Evolutionary conservation across 768 basidiomycete genomes (phyloP), one percentile per base, ranked within the genome.

Genomic region (Hebeloma cylindrosporum): DNA sequence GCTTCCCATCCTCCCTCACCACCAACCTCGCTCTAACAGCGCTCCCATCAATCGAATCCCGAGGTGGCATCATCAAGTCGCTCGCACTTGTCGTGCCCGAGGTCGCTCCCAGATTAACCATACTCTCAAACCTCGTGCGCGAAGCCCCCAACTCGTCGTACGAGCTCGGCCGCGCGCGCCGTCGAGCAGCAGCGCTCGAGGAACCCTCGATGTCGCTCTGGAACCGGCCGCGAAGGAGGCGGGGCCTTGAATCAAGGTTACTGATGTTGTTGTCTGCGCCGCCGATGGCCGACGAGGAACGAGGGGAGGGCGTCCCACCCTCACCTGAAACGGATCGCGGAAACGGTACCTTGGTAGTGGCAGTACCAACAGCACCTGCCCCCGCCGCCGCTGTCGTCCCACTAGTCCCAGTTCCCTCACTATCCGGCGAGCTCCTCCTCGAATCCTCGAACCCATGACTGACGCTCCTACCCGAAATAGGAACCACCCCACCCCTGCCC

Each of bases 1-100:
- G 70, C 69, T 85, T 88, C 39, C 90, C 90, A 51, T 87, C 82
- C 69, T 93, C 92, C 60, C 77, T 73, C 36, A 94, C 75, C 32
- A 92, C 75, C 27, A 94, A 70, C 30, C 83, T 80, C 68, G 82
- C 81, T 26, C 88, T 72, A 20, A 79, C 71, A 2, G 74, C 73
- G 56, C 74, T 79, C 16, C 83, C 84, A 53, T 86, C 85, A 62
- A 79, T 68, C 22, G 80, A 79, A 60, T 82, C 77, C 34, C 83
- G 72, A n/a, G n/a, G n/a, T n/a, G n/a, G n/a, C 47, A 70, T 62
- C 57, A 79, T 65, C 48, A 86, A 62, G 63, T 88, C 87, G 63
- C 85, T 88, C 39, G 79, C 75, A 61, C 75, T 81, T 14, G 77
- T 71, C 47, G 77, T 73, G 44, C 67, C 64, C 17, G 76, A 73